Evolutionary conservation across 495 filamentous ascomycete genomes (phyloP).

Genomic region (Trichocladium antarcticum): DNA sequence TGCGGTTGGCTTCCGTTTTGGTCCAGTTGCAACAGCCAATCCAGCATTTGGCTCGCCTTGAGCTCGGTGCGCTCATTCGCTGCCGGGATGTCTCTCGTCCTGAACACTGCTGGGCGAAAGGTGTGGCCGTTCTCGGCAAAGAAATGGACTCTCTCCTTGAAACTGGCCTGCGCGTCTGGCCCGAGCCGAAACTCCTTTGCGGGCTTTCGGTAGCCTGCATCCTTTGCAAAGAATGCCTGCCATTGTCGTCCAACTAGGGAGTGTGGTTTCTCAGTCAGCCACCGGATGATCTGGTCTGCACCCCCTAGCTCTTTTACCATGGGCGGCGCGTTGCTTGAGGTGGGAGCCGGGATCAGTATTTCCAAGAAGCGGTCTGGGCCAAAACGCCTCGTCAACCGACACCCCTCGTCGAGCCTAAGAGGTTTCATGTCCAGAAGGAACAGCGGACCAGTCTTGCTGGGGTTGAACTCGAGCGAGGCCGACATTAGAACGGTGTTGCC

Average conservation of each 20-base stretch:
- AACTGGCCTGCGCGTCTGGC: conserved; percentile 25
- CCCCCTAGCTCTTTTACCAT: conserved; percentile 18
- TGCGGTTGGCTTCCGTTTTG: conserved; percentile 30
- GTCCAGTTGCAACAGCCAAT: conserved; percentile 34
- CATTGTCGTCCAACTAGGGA: conserved; percentile 34
- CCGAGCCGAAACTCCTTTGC: conserved; percentile 24
- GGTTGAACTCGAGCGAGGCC: conserved; percentile 25
- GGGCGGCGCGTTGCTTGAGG: conserved; percentile 3
- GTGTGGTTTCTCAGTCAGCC: conserved; percentile 31
- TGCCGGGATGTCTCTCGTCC: background rate
- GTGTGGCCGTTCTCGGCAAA: conserved; percentile 35
- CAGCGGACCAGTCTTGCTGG: conserved; percentile 23
- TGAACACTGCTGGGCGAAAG: conserved; percentile 15
- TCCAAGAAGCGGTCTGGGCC: conserved; percentile 40
- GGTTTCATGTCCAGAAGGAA: conserved; percentile 32
- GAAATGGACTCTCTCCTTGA: conserved; percentile 34
- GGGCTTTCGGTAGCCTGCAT: conserved; percentile 29
- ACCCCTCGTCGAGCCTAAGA: conserved; percentile 30
- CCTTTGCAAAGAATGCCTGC: conserved; percentile 37
- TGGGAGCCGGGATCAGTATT: conserved; percentile 29
- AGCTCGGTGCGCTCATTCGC: conserved; percentile 19
- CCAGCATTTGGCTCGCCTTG: conserved; percentile 27
- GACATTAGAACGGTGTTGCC: conserved; percentile 29
- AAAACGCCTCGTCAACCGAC: conserved; percentile 37
- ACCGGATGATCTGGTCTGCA: conserved; percentile 29